phyloP scores from a whole-genome alignment of 148 eudicot genomes.

The Heliamphora exappendiculata region DNA sequence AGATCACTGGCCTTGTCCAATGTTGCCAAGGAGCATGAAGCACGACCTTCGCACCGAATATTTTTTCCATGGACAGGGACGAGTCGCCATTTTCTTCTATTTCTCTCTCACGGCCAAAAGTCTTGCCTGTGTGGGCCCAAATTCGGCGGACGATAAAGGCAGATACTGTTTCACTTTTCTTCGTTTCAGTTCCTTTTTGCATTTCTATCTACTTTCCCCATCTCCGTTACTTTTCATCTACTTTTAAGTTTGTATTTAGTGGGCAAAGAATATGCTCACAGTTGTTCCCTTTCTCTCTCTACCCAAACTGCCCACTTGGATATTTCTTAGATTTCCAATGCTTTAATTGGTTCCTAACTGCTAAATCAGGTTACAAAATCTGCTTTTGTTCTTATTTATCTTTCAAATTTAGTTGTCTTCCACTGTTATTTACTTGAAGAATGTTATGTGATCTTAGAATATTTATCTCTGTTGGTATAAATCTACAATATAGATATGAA shows the following conservation, averaged over 20 bases:
- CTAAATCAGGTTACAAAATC: constrained; percentile 5
- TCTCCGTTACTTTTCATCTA: constrained; percentile 8
- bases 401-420: background rate
- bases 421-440: background rate
- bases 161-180: background rate
- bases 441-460: background rate
- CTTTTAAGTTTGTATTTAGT: background rate
- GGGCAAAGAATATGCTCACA: constrained; percentile 2
- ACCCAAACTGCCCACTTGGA: background rate
- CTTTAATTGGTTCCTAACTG: background rate
- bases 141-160: constrained; percentile 1
- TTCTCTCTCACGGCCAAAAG: background rate
- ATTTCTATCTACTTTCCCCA: background rate
- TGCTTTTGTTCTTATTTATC: background rate
- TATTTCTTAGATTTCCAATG: constrained; percentile 5
- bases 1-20: too few relatives aligned
- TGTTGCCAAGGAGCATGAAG: too few relatives aligned
- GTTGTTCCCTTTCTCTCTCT: background rate
- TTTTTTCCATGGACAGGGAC: too few relatives aligned
- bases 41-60: too few relatives aligned
- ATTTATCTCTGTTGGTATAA: background rate
- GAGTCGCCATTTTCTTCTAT: background rate
- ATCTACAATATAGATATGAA: background rate
- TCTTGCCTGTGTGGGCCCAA: constrained; percentile 4
- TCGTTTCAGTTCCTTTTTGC: constrained; percentile 4